Evolutionary conservation across 192 early-diverging fungal genomes (phyloP), one percentile per base, ranked within the genome.

Genomic region (Backusella luteola): DNA sequence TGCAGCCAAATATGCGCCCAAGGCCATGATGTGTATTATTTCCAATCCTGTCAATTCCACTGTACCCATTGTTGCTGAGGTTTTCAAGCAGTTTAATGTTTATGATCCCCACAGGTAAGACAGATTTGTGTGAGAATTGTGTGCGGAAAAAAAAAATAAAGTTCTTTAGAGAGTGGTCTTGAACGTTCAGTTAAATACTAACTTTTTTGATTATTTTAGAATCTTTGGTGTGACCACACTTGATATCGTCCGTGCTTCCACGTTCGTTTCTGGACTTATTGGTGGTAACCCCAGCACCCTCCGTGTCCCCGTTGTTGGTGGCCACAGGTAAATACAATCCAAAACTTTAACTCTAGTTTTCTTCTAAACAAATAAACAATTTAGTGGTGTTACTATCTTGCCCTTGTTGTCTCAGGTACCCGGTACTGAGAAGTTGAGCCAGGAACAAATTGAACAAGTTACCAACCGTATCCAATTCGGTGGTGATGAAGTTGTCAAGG

Each of bases 11-110:
- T 92, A 86, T 67, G 90, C 91, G 78, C 95, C 97, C 75, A 91
- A 93, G 77, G 97, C 96, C 63, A 88, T 94, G 85, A 81, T 95
- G 75, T 87, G 93, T 68, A 88, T 98, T 83, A 98, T 98, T 81
- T 92, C 97, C 77, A 98, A 98, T 93, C 97, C 97, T 53, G 97
- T 98, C 79, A 98, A 98, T 91, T 97, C 96, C 46, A 98, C 96
- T 29, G 97, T 98, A 56, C 96, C 97, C 67, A 97, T 98, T 79
- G 91, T 96, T 73, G 93, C 93, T 73, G 96, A 98, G 86, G 92
- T 96, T 46, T 90, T 97, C 83, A 98, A 98, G 90, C 89, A 94
- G 84, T 84, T 86, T 75, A 89, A 90, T 79, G 94, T 94, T 74
- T 98, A 94, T 84, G 92, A 98, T 85, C 91, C 95, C 73, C 88